Evolutionary conservation across 768 basidiomycete species (phyloP), one percentile per base, ranked within the genome.

Genomic region (Xanthoconium purpureum): DNA sequence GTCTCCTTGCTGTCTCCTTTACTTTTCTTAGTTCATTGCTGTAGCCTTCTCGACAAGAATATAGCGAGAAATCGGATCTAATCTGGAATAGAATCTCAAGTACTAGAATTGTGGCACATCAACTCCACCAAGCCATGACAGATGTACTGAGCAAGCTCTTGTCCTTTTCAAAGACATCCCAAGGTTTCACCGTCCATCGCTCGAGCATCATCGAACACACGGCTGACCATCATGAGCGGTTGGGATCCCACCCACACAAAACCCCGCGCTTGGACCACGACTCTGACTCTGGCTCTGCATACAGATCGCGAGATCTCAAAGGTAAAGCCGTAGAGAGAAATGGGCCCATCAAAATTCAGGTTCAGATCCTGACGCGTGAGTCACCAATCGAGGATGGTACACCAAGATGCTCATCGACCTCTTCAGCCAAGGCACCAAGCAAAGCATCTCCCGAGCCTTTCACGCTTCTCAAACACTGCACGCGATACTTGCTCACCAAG

Each of bases 271-370:
- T 87, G 72, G 80, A 80, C 59, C 74, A 75, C 63, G 84, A 87
- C 77, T 83, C 80, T 72, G 87, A 89, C 74, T 79, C 84, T 63
- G 80, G 80, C 61, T 83, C 84, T 69, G 82, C 84, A 63, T 83
- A 78, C 71, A 83, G 88, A 67, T 77, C 76, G 63, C 74, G 61
- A 66, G 70, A 65, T 60, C 60, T 12, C 64, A 66, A 66, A 50
- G 63, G 66, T 38, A 67, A 66, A 50, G 52, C 47, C 18, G 51
- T 55, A 24, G 70, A 64, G 46, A 64, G 62, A 29, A 65, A 58
- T 15, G 79, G 75, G 1, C 75, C 82, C n/a, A 61, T 80, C 37
- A 76, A 67, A 51, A 77, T 88, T 37, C 71, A 71, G 30, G 68
- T 89, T 35, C 66, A 76, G 29, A 80, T 82, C 14, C 68, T 74